A percentile compares a stretch with the other conserved stretches of the same genome.
phyloP scores from a whole-genome alignment of 2,329 filamentous ascomycete species.

The Talaromyces sp. region DNA sequence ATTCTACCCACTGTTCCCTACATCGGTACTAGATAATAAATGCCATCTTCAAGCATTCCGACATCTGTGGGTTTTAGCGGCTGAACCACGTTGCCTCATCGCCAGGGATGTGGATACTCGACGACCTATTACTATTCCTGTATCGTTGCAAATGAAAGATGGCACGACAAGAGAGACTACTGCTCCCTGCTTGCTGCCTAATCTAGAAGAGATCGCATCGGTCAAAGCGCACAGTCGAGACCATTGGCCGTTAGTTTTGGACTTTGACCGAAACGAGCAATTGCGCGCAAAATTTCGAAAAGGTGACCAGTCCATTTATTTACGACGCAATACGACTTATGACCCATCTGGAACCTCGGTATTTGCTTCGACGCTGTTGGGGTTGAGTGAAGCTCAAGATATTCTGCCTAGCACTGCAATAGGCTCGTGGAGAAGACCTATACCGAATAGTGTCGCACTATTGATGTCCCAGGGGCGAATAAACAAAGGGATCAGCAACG shows the following conservation, averaged over 20 bases:
- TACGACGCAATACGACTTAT: constrained; percentile 64
- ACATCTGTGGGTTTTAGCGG: constrained; percentile 93
- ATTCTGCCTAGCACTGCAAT: constrained; percentile 27
- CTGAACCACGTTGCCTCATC: constrained; percentile 82
- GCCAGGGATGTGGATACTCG: constrained; percentile 80
- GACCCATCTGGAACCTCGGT: constrained; percentile 54
- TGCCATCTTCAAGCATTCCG: constrained; percentile 94
- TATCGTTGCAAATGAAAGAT: constrained; percentile 58
- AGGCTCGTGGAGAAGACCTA: constrained; percentile 23
- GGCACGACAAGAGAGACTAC: constrained; percentile 33
- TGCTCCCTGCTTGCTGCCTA: constrained; percentile 55
- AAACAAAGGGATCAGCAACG: constrained; percentile 22
- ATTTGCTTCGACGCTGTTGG: constrained; percentile 71
- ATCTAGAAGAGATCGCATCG: constrained; percentile 34
- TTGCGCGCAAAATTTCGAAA: constrained; percentile 60
- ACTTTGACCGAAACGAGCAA: constrained; percentile 60
- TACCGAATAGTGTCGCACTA: constrained; percentile 21
- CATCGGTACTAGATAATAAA: constrained; percentile 83
- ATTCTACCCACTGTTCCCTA: constrained; percentile 91
- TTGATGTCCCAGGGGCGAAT: constrained; percentile 20
- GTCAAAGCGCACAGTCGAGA: constrained; percentile 45
- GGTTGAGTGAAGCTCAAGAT: constrained; percentile 59
- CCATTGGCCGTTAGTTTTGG: constrained; percentile 77
- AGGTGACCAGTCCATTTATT: constrained; percentile 65
- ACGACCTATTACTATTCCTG: constrained; percentile 68